Evolutionary conservation across 257 asterid species (phyloP), one percentile per base, ranked within the genome.

Genomic region (Solanum pinnatisectum): DNA sequence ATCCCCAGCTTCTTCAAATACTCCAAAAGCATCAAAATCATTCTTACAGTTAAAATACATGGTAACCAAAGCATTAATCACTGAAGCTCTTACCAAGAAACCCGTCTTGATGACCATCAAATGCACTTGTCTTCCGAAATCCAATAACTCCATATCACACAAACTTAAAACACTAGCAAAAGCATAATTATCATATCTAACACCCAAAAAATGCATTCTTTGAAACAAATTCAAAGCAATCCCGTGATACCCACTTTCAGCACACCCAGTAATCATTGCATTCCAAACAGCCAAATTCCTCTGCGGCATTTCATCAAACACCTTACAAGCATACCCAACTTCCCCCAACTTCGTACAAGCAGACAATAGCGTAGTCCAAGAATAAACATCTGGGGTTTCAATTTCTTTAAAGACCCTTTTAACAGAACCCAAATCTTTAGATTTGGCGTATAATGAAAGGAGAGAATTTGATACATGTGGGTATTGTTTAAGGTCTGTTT

Each of bases 201-300:
- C 93, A 87, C 95, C 98, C 89, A 86, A 70, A 56, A 27, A 76
- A 52, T 90, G 98, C 99, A 95, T 95, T 89, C 87, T 90, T 14
- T 5, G 78, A 79, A 96, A 95, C 16, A 93, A 90, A 30, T 84
- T 87, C 87, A 95, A 90, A 1, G 96, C 98, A 89, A 92, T 73
- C 88, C 86, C 72, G 8, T 87, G 88, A 71, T 22, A 84, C 46
- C 98, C 94, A 42, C 90, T 91, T 36, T 93, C 95, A 3, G 90
- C 96, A 81, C 94, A 94, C 44, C 99, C 99, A 0, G 99, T 94
- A 73, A 96, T 93, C 90, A 96, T 87, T 3, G 98, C 98, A 83
- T 95, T 96, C 99, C 99, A 96, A 71, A 95, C 89, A 5, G 95
- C 94, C 89, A 94, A 93, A 89, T 91, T 78, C 77, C 92, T 20